Percentiles rank a stretch among this genome's conserved stretches.
Evolutionary conservation across 345 rosid genomes (phyloP).

Genomic region (Noccaea bulbosa): DNA sequence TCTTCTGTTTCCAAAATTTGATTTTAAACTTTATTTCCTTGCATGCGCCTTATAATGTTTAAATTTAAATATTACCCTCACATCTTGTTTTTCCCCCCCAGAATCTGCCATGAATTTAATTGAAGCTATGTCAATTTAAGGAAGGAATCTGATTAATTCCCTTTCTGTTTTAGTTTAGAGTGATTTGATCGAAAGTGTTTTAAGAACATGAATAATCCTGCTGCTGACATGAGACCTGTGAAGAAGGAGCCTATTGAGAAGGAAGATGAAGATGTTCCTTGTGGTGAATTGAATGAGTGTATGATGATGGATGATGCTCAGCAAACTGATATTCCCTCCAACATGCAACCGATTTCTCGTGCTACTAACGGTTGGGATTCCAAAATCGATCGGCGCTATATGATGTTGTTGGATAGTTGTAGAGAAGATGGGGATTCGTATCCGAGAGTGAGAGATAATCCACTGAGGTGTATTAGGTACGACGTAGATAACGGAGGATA

Average conservation of each 20-base stretch:
- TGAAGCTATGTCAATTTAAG: neutral
- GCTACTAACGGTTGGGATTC: slow-evolving; percentile 7
- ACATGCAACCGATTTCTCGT: neutral
- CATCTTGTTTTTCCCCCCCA: neutral
- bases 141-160: neutral
- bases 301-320: slow-evolving; percentile 5
- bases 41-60: neutral
- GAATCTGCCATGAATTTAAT: neutral
- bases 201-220: neutral
- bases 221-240: slow-evolving; percentile 18
- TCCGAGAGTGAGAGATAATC: slow-evolving; percentile 33
- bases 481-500: slow-evolving; percentile 38
- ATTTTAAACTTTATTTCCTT: neutral
- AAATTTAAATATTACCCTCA: neutral
- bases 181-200: neutral
- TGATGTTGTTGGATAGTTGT: slow-evolving; percentile 45
- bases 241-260: slow-evolving; percentile 32
- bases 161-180: neutral
- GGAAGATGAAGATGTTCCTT: neutral
- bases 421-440: slow-evolving; percentile 44
- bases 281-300: slow-evolving; percentile 8
- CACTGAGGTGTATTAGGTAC: slow-evolving; percentile 36
- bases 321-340: neutral
- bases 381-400: slow-evolving; percentile 47
- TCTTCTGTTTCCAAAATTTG: neutral